Evolutionary conservation across 345 rosid species (phyloP).

Genomic region (Cardiospermum halicacabum): DNA sequence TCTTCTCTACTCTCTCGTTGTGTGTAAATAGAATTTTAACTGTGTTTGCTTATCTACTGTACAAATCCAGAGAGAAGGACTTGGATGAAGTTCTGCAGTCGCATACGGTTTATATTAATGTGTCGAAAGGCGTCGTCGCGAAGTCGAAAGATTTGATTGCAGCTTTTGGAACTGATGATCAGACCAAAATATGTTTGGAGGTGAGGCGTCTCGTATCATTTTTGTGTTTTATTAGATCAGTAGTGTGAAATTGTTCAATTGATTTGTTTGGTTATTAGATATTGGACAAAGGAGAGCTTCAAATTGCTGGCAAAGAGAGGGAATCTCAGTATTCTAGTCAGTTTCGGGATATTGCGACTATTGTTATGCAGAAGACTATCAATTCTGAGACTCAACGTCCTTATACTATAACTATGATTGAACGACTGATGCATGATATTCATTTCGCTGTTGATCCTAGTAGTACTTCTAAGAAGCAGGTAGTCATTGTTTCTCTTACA

Average conservation of each 20-base stretch:
- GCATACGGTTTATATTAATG: conserved; percentile 83
- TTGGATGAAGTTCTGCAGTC: conserved; percentile 95
- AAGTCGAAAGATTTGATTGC: conserved; percentile 67
- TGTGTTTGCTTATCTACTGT: too few relatives aligned
- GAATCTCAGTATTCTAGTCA: conserved; percentile 86
- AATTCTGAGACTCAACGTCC: conserved; percentile 93
- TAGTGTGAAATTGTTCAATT: too few relatives aligned
- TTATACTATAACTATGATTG: conserved; percentile 92
- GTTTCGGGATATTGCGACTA: conserved; percentile 91
- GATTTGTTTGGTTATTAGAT: too few relatives aligned
- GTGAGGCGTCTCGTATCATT: conserved; percentile 32
- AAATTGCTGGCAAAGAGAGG: conserved; percentile 97
- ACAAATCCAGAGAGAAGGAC: conserved; percentile 79
- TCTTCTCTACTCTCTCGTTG: neutral
- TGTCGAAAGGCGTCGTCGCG: conserved; percentile 90
- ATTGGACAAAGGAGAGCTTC: conserved; percentile 96
- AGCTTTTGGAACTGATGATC: conserved; percentile 83
- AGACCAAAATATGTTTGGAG: conserved; percentile 70
- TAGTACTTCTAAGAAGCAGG: conserved; percentile 95
- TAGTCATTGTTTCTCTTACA: too few relatives aligned
- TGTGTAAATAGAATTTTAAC: too few relatives aligned
- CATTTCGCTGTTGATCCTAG: conserved; percentile 92
- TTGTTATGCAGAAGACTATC: conserved; percentile 92
- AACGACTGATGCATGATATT: conserved; percentile 87
- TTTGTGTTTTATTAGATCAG: too few relatives aligned